Conservation (phyloP, 768 basidiomycete genomes). For the Mycena pura region DNA sequence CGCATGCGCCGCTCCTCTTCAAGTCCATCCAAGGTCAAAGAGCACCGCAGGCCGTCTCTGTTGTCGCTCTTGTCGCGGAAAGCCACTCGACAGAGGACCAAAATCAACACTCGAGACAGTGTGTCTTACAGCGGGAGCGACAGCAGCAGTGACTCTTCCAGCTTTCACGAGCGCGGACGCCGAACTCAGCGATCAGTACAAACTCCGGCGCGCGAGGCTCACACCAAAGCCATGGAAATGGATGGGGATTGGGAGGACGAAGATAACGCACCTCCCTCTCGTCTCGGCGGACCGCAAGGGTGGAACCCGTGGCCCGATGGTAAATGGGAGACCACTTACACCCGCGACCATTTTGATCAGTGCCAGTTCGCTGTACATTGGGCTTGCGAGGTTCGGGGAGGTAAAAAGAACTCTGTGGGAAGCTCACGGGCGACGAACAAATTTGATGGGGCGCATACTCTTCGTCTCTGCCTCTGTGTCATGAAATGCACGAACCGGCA, state of each 20-base stretch:
- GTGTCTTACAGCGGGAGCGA: neutral
- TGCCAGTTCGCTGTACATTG: slow-evolving; percentile 28
- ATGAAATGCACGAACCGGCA: slow-evolving; percentile 25
- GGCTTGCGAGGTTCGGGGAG: slow-evolving; percentile 25
- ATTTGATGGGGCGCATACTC: slow-evolving; percentile 21
- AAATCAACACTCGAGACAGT: neutral
- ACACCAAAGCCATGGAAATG: neutral
- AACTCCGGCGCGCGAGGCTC: neutral
- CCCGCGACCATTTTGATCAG: slow-evolving; percentile 11
- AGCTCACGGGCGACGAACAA: slow-evolving; percentile 5
- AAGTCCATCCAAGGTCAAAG: neutral
- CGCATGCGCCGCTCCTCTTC: neutral
- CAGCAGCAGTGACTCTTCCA: neutral
- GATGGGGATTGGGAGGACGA: neutral
- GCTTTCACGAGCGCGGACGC: neutral
- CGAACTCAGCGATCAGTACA: neutral
- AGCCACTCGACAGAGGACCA: neutral
- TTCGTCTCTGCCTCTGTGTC: slow-evolving; percentile 25
- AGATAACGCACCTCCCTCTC: neutral
- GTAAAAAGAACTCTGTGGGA: slow-evolving; percentile 14
- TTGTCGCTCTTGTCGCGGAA: neutral
- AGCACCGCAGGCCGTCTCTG: neutral
- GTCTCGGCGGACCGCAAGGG: neutral
- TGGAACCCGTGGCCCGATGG: slow-evolving; percentile 36
- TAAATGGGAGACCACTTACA: slow-evolving; percentile 15